A percentile compares a stretch with the other conserved stretches of the same genome.
These are phyloP conservation scores for Penicillium psychrosexuale DNA, from an alignment of 2,329 filamentous ascomycete genomes.

Conservation along the genomic window DNA sequence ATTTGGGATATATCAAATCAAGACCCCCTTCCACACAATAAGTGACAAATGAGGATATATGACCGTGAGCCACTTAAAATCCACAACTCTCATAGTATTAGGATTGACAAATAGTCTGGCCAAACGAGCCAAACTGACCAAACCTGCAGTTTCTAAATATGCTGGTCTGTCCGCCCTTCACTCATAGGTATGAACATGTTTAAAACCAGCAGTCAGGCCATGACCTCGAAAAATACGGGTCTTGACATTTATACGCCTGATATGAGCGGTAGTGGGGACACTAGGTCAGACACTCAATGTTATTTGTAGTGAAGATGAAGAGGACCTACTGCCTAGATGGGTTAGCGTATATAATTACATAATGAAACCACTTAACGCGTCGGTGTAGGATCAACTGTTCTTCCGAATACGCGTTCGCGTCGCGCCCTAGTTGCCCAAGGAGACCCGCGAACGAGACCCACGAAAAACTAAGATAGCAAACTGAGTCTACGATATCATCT, in stretches of 20 bases:
- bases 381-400: constrained; percentile 14
- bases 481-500: constrained; percentile 6
- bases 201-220: background rate
- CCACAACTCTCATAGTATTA: background rate
- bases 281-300: background rate
- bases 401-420: constrained; percentile 24
- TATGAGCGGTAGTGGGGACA: background rate
- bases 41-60: background rate
- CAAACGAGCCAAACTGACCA: background rate
- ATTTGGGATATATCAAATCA: background rate
- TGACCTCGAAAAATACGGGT: background rate
- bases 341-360: background rate
- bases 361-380: constrained; percentile 38
- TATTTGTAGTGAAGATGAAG: background rate
- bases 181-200: background rate
- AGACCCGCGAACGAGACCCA: constrained; percentile 18
- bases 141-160: background rate
- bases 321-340: background rate
- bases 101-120: background rate
- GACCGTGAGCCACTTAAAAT: background rate
- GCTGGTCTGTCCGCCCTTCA: background rate
- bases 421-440: constrained; percentile 25
- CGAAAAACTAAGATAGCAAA: constrained; percentile 18
- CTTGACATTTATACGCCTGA: background rate
- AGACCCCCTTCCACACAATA: background rate